Evolutionary conservation across 345 rosid genomes (phyloP), one percentile per base, ranked within the genome.

Genomic region (Cardamine resedifolia): DNA sequence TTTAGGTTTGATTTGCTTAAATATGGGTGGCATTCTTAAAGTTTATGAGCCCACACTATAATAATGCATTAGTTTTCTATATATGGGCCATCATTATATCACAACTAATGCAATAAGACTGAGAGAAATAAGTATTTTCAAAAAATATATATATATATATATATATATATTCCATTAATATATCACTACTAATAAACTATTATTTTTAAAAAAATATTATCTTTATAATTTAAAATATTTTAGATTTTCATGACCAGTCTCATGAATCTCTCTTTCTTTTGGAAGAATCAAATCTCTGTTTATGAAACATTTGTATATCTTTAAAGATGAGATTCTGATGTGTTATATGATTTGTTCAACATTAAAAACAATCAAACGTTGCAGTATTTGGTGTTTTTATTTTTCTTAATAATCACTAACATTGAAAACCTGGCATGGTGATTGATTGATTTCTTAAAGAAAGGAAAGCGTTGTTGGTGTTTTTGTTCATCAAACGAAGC

Each of bases 21-120:
- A 62, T 51, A 39, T 51, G 2, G 53, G 44, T 72, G 70, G 69
- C 76, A 62, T 62, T 72, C 56, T 62, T 72, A 28, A 28, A 52
- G 50, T 69, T 30, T 27, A 62, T 20, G 69, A 61, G 69, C 68
- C 69, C 62, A 62, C 75, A 51, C 10, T 30, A 26, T 71, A 62
- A 38, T 62, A 71, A 62, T 71, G 53, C 62, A 20, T 52, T 28
- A 11, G 43, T 39, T 61, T 43, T 39, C 33, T 61, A 53, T 45
- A n/a, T n/a, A n/a, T n/a, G n/a, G 49, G 11, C 43, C 23, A 63
- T 41, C 33, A 62, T 41, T 20, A 41, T 62, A 41, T 39, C 44
- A 71, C 62, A 71, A 6, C 51, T 10, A 36, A 39, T 34, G 55
- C 34, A 30, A 20, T 51, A 12, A 43, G 28, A 26, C 23, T 55